These are phyloP conservation scores for Irpex sp. DNA, from an alignment of 1,284 basidiomycete species.

Conservation along the genomic window DNA sequence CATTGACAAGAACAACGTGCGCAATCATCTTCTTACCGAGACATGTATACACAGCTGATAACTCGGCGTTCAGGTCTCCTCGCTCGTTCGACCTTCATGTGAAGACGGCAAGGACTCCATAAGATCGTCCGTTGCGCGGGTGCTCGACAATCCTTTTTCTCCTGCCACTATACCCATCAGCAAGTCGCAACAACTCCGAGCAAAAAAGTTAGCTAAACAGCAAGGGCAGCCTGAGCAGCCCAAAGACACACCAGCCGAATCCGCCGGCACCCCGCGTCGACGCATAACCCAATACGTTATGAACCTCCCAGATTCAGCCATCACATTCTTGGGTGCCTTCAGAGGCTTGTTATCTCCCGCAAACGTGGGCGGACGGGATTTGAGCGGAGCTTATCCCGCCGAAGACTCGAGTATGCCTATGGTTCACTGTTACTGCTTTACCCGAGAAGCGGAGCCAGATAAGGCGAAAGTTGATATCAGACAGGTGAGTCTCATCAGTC, in stretches of 20 bases:
- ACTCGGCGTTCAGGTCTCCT: slow-evolving; percentile 50
- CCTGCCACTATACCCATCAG: slow-evolving; percentile 49
- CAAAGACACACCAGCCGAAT: slow-evolving; percentile 4
- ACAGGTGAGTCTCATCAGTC: slow-evolving; percentile 48
- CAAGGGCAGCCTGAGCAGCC: neutral
- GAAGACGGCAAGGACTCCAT: slow-evolving; percentile 89
- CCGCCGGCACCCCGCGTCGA: slow-evolving; percentile 35
- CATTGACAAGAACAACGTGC: slow-evolving; percentile 69
- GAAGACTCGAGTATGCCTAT: slow-evolving; percentile 61
- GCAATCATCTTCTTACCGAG: neutral
- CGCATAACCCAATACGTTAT: slow-evolving; percentile 89
- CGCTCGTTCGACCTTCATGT: slow-evolving; percentile 67
- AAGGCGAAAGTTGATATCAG: slow-evolving; percentile 75
- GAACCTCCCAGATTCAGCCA: slow-evolving; percentile 94
- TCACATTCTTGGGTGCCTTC: slow-evolving; percentile 89
- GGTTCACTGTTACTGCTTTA: slow-evolving; percentile 97
- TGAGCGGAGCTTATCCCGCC: slow-evolving; percentile 43
- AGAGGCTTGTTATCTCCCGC: slow-evolving; percentile 59
- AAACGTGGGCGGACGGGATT: slow-evolving; percentile 30
- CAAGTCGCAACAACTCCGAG: slow-evolving; percentile 35
- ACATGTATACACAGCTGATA: neutral
- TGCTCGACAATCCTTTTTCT: slow-evolving; percentile 64
- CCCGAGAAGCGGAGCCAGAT: slow-evolving; percentile 74
- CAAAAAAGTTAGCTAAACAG: slow-evolving; percentile 5
- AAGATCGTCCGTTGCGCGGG: slow-evolving; percentile 47